Base-by-base conservation (phyloP, 2,329 filamentous ascomycete genomes). In the Zarea fungicola region DNA sequence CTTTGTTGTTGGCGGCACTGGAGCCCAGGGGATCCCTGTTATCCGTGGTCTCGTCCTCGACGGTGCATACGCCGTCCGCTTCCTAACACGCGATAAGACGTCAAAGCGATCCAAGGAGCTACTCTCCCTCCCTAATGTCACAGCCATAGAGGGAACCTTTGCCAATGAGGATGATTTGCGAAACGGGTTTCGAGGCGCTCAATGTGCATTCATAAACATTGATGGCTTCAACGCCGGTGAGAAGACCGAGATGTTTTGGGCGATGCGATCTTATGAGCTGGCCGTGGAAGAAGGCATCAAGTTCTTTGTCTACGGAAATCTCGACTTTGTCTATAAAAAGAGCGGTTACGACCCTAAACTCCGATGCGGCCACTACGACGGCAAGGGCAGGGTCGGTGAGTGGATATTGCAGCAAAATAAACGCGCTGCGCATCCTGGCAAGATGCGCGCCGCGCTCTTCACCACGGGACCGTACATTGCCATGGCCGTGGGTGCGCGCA, bases 201-300 rank as follows among this genome's bases (percentile, higher is more conserved):
- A 70, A 54, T 71, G 69, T n/a, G 74, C 74, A 4, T 79, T 74
- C 53, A 62, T 80, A 41, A 80, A 80, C 56, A 72, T 76, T 35
- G 76, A 79, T 53, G 73, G 74, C 13, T 78, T 77, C 59, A 77
- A 75, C 51, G 62, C 63, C 21, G 76, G 75, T 28, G 75, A 78
- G 59, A 78, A 77, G 55, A 65, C 65, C 0, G 75, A 79, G 57
- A 69, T 69, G 2, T 78, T 66, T 56, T 79, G 69, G 72, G 61
- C 65, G 6, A 65, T 76, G 41, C 62, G 73, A 34, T 53, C 63
- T 46, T 68, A 72, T 58, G 62, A 71, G 53, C 52, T 70, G 32
- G 63, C 67, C 5, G 62, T 76, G 48, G 73, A 73, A 52, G 64
- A 70, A 19, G 62, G 69, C 13, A 55, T 72, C 48, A 57, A 67